Evolutionary conservation across 2,329 filamentous ascomycete genomes (phyloP), one percentile per base, ranked within the genome.

Genomic region (Colletotrichum melonis): DNA sequence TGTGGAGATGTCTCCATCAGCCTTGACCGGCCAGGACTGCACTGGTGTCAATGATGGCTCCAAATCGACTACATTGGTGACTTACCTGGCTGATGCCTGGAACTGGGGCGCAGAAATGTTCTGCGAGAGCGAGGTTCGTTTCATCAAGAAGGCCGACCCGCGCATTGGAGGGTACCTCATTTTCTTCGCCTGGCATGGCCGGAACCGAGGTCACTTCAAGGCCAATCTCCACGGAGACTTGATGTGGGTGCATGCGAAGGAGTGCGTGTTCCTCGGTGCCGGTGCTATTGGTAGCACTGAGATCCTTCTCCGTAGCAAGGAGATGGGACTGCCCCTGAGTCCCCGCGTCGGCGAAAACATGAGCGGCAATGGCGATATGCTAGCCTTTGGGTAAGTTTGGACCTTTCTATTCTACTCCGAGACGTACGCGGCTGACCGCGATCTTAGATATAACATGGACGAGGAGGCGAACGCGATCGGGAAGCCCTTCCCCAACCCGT

Each of bases 61-160:
- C 35, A 93, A 93, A 80, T 92, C 87, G 22, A 91, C 88, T 12
- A 92, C 89, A 0, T 83, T 91, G 1, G 90, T 92, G 49, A 93
- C 91, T 0, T 93, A 93, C 76, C 82, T 93, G 8, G 86, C 89
- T 8, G 92, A 93, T 79, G 91, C 92, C 1, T 93, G 91, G 91
- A 92, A 92, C 77, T 92, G 91, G 90, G 92, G 91, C 9, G 90
- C 92, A 14, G 91, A 93, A 77, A 89, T 93, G 80, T 93, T 93
- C 75, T 93, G 92, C 80, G 88, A 91, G 76, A 91, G 90, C 73
- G 91, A 93, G 79, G 92, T 93, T 2, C 85, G 89, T 57, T 89
- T 92, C 77, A 84, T 93, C 63, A 86, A 89, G 68, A 88, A 90
- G 78, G 85, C 86, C 55, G 74, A 76, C 22, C 83, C 83, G 1